Conservation (phyloP, 2,329 filamentous ascomycete species). For the Grosmannia clavigera region DNA sequence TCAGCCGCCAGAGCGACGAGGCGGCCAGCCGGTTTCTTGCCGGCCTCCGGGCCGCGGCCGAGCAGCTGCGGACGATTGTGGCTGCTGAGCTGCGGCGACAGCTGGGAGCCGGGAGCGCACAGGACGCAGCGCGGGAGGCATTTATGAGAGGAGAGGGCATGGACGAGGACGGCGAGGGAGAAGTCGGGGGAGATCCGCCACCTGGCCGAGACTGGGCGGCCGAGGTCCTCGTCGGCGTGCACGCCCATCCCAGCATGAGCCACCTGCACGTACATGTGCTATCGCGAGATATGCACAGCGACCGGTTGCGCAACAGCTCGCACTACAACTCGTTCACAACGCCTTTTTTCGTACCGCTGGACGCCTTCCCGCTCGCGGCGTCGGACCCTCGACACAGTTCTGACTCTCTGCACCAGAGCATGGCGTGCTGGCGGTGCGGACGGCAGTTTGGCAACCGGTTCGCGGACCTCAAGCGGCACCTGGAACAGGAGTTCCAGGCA, state of each 20-base stretch:
- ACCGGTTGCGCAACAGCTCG: conserved; percentile 61
- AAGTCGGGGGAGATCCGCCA: conserved; percentile 31
- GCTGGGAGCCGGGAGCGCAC: conserved; percentile 49
- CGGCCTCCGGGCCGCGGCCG: conserved; percentile 47
- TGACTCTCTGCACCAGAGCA: conserved; percentile 27
- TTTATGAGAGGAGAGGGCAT: conserved; percentile 48
- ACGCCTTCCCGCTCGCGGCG: conserved; percentile 62
- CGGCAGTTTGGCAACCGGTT: conserved; percentile 64
- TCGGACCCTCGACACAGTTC: conserved; percentile 43
- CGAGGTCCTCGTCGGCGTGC: conserved; percentile 68
- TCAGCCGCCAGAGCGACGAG: neutral
- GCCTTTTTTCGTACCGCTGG: conserved; percentile 66
- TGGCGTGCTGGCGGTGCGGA: conserved; percentile 79
- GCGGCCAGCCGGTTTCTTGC: conserved; percentile 46
- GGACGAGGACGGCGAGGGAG: conserved; percentile 49
- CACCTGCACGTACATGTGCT: conserved; percentile 86
- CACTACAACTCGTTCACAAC: conserved; percentile 92
- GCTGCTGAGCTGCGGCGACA: conserved; percentile 61
- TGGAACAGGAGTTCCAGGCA: conserved; percentile 43
- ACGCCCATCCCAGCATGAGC: conserved; percentile 82
- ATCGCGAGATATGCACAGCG: conserved; percentile 64
- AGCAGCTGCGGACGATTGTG: conserved; percentile 50
- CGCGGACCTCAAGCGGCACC: conserved; percentile 58
- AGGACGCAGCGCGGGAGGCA: conserved; percentile 52
- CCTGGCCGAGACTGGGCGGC: conserved; percentile 67